Evolutionary conservation across 495 filamentous ascomycete species (phyloP), one percentile per base, ranked within the genome.

Genomic region (Hypoxylon fuscum): DNA sequence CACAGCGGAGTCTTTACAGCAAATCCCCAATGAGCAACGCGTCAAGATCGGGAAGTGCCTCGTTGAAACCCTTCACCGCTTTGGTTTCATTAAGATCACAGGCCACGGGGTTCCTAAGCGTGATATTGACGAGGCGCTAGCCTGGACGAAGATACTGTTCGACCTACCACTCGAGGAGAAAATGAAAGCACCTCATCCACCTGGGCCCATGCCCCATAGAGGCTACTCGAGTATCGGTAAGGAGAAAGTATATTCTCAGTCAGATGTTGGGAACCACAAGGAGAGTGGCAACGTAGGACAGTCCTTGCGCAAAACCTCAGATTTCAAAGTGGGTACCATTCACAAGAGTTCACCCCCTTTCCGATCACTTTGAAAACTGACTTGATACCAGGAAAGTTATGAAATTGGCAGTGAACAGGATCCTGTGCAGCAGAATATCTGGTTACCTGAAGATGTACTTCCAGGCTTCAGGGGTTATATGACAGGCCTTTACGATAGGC

Each of bases 341-440:
- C 34, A 9, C 3, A 22, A 2, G 4, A 12, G 32, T 5, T 2
- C 20, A 17, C 14, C 14, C 14, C 27, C 12, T 40, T 20, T 37
- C 27, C 2, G 18, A 15, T 14, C 11, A 59, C 11, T 3, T 35
- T 40, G 18, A 29, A 32, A 2, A 18, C 35, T 63, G 5, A 62
- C 31, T 23, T 21, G 15, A 12, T 46, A 12, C 20, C 20, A 86
- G 83, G 87, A 90, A 74, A 83, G 79, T 55, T 90, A 85, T 58
- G 88, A 90, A 42, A 85, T 85, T 49, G 87, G 87, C 6, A 87
- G 82, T 62, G 80, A 86, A 23, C 52, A 79, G 0, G 82, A 89
- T 51, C 54, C 68, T 9, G 64, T 71, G 9, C 83, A 88, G 50
- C 80, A 83, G 7, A 91, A 90, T 50, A 83, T 88, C 59, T 90